Percentiles rank a stretch among this genome's conserved stretches.
These are phyloP conservation scores for Trichosporon sp. DNA, from an alignment of 1,284 basidiomycete species.

Conservation along the genomic window DNA sequence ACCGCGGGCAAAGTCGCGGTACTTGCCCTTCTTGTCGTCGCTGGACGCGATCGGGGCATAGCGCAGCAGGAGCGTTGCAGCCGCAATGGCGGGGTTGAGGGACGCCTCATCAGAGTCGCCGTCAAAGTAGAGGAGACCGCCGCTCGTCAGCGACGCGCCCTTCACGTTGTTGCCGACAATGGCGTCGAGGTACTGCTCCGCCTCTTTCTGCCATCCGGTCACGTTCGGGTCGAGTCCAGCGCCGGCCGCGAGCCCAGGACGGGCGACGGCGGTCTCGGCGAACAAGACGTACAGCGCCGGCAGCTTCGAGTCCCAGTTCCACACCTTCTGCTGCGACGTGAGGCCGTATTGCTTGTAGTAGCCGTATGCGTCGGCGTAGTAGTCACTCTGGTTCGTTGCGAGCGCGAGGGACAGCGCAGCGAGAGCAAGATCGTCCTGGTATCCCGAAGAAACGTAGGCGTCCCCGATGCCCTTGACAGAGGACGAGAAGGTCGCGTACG, in stretches of 20 bases:
- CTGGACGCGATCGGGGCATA: constrained; percentile 69
- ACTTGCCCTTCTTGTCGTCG: constrained; percentile 56
- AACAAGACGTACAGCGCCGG: constrained; percentile 71
- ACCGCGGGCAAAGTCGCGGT: constrained; percentile 36
- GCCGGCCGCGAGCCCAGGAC: constrained; percentile 57
- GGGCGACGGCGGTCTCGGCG: constrained; percentile 46
- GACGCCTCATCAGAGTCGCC: constrained; percentile 73
- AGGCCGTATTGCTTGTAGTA: constrained; percentile 61
- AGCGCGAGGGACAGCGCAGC: constrained; percentile 71
- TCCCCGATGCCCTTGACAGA: constrained; percentile 59
- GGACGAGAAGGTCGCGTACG: constrained; percentile 45
- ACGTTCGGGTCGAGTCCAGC: constrained; percentile 54
- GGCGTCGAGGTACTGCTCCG: constrained; percentile 70
- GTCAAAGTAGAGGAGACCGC: constrained; percentile 69
- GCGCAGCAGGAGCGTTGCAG: constrained; percentile 70
- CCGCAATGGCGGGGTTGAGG: constrained; percentile 78
- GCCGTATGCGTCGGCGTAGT: constrained; percentile 61
- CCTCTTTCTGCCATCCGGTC: constrained; percentile 62
- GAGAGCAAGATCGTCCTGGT: constrained; percentile 51
- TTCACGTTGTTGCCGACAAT: constrained; percentile 58
- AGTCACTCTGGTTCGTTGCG: constrained; percentile 58
- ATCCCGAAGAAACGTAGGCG: constrained; percentile 67
- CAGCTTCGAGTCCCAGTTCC: constrained; percentile 84
- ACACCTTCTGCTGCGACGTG: constrained; percentile 56
- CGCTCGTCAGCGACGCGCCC: constrained; percentile 58